Base-by-base conservation (phyloP, 805 yeast species). In the Saccharomycopsis fibuligera region DNA sequence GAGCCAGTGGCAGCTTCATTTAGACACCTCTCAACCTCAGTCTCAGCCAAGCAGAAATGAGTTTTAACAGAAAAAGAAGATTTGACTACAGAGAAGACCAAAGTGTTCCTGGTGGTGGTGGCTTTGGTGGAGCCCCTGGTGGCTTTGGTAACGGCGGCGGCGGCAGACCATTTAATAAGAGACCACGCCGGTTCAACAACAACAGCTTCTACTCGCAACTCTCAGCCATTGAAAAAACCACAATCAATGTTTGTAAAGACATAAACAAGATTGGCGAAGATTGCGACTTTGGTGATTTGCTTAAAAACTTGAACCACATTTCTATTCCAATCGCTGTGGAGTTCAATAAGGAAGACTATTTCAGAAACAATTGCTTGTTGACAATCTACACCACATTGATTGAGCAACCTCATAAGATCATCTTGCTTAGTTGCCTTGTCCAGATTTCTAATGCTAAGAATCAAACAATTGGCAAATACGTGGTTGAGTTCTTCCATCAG, bases 401-500 rank as follows among this genome's bases (percentile, higher is more conserved):
- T 25, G 98, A 93, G 64, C 96, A 91, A 64, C 98, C 99, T 0
- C 96, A 90, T 54, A 93, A 90, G 62, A 76, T 83, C 51, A 78
- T 82, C 12, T 75, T 81, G n/a, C 64, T 91, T 49, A 75, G 88
- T 24, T 78, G 81, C 6, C 69, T 88, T 55, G 67, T 89, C 4
- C 74, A 82, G 58, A 68, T 81, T 21, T 79, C 86, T 41, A 82
- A 84, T 65, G 70, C 83, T 22, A 74, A 74, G 50, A 79, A 78
- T 62, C 74, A 76, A 31, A 68, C 75, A 35, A 80, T 86, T 38
- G 91, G 95, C 44, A 77, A 79, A 56, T 75, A 76, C 44, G 75
- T 86, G 10, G 64, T 87, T 22, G 89, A 83, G 54, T 83, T 68
- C 64, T 72, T 87, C 55, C 89, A 83, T 55, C 73, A 74, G 23